phyloP scores from a whole-genome alignment of 441 rosid species.

The Adansonia gregorii region DNA sequence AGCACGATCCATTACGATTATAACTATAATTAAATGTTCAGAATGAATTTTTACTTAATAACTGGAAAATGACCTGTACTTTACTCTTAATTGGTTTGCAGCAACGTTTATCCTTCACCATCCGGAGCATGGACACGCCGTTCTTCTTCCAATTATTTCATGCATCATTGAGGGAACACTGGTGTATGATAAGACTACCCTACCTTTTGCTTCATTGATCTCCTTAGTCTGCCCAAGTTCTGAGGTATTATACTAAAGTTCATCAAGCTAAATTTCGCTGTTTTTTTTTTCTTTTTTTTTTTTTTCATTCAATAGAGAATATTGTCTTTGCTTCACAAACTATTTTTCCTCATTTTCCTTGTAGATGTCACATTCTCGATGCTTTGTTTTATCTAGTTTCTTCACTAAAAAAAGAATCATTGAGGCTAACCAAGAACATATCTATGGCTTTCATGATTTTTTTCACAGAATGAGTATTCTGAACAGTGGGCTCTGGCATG shows the following conservation, averaged over 20 bases:
- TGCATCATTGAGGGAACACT: constrained; percentile 86
- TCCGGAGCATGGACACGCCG: constrained; percentile 99
- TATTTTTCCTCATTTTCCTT: not conserved
- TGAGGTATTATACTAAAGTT: constrained; percentile 52
- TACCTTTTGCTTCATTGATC: constrained; percentile 95
- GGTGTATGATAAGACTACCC: constrained; percentile 73
- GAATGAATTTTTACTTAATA: constrained; percentile 6
- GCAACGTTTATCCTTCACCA: constrained; percentile 97
- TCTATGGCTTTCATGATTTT: constrained; percentile 17
- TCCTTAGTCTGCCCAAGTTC: constrained; percentile 83
- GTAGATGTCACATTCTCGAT: not conserved
- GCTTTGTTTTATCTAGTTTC: not conserved
- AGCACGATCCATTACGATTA: constrained; percentile 6
- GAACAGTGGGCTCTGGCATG: constrained; percentile 99
- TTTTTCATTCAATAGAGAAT: constrained; percentile 10
- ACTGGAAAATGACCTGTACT: constrained; percentile 20
- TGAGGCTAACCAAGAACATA: constrained; percentile 8
- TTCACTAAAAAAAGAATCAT: not conserved
- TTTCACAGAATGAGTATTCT: constrained; percentile 84
- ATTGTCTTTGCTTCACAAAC: constrained; percentile 6
- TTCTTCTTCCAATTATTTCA: constrained; percentile 95
- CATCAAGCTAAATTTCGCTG: constrained; percentile 12
- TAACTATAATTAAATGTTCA: constrained; percentile 4
- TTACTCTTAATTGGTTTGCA: constrained; percentile 41
- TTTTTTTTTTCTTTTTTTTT: not conserved